phyloP scores from a whole-genome alignment of 345 rosid species.

The Moricandia arvensis region DNA sequence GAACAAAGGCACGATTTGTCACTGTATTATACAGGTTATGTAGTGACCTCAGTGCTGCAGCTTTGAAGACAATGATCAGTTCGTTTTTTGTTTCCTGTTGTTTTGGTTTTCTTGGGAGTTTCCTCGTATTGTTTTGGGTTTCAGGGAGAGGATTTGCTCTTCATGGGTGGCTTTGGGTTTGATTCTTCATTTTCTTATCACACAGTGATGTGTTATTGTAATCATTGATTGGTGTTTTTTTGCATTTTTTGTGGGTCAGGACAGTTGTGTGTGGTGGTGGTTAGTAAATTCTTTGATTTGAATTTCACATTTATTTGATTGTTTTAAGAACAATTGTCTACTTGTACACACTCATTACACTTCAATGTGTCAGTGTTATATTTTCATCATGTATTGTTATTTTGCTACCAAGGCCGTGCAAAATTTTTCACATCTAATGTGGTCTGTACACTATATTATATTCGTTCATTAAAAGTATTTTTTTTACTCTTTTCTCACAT shows the following conservation, averaged over 20 bases:
- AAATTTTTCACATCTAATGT: no score
- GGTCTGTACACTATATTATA: no score
- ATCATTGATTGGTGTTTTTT: constrained; percentile 4
- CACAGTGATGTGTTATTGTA: constrained; percentile 24
- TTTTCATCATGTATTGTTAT: no score
- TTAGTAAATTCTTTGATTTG: constrained; percentile 33
- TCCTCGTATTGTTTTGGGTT: constrained; percentile 16
- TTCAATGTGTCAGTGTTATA: neutral
- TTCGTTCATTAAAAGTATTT: no score
- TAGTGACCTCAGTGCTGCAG: constrained; percentile 18
- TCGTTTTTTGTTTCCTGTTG: neutral
- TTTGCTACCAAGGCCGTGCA: no score
- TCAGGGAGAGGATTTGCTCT: neutral
- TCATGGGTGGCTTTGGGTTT: constrained; percentile 30
- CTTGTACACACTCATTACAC: constrained; percentile 11
- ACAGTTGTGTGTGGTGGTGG: constrained; percentile 24
- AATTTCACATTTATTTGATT: constrained; percentile 12
- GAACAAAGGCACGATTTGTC: constrained; percentile 13
- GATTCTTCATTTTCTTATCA: constrained; percentile 11
- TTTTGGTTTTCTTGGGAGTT: neutral
- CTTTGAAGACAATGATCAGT: constrained; percentile 19
- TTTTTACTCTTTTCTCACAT: no score
- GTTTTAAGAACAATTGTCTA: neutral
- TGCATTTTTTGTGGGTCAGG: neutral
- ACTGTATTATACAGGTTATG: constrained; percentile 3